Base-by-base conservation (phyloP, 495 filamentous ascomycete species). In the Talaromyces adpressus region DNA sequence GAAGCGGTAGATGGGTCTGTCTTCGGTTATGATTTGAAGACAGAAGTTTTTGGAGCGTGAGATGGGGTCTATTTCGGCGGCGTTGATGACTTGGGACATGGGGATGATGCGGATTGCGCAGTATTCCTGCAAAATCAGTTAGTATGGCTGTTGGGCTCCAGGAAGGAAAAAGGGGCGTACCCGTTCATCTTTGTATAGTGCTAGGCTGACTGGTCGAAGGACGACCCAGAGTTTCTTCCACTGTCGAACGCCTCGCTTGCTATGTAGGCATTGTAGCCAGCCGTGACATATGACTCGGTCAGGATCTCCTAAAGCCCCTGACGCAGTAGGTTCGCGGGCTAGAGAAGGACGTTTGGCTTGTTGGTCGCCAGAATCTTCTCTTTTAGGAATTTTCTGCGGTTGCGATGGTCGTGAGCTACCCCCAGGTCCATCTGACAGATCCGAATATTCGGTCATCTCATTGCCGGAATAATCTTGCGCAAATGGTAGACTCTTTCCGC, bases 201-300 rank as follows among this genome's bases (percentile, higher is more conserved):
- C 90, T 56, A 98, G 75, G 60, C 91, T 91, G 64, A 89, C 88
- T 0, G 92, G 87, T 36, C 93, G 89, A n/a, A 98, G 77, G 0
- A 98, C 94, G 0, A 88, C 87, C 94, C 94, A 98, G 34, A 91
- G 81, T 65, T 90, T 89, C 79, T 96, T 97, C 94, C 94, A 98
- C 69, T 94, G 91, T 36, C 89, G 87, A 45, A 98, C 88, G 6
- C 90, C 91, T n/a, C 89, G 82, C 67, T 92, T 93, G 64, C 88
- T 89, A 64, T 90, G 91, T 27, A 96, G 83, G 64, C 90, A 87
- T 72, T 91, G 89, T 45, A 97, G 84, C 77, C 91, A 93, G 20
- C 93, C 91, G 72, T 97, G 91, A 84, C 91, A 96, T 51, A 97
- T 84, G 20, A 98, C 89, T 34, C 92, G 80, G 66, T 89, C 87